Base-by-base conservation (phyloP, 352 stramenopile species). In the Phytophthora palmivora region DNA sequence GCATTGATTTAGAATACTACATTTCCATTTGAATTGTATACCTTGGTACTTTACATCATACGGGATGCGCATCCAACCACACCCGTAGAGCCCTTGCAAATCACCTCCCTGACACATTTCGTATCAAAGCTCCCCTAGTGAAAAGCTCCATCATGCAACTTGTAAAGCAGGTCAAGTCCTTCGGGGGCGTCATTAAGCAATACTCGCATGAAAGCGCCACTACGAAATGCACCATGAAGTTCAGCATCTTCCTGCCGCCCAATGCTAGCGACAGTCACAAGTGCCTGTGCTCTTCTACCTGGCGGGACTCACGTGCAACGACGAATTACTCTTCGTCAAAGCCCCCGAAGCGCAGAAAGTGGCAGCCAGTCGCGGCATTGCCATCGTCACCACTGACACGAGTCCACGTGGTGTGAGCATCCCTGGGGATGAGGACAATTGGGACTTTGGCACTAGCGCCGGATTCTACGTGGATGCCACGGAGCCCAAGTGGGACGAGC, bases 401-500 rank as follows among this genome's bases (percentile, higher is more conserved):
- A 94, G 84, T 72, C 97, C 97, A n/a, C 88, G 97, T 16, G 90
- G 91, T 30, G 83, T 95, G 22, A 84, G 79, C 46, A 88, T 97
- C 53, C 83, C 95, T 11, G 96, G 96, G 12, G 96, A 99, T 67
- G 91, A 98, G 22, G 96, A 99, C 54, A 73, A 61, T 39, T 99
- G 95, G 76, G 97, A 99, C 77, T 98, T 99, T 65, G 97, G 97
- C 32, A 95, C 92, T 14, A 96, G 89, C 32, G 97, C 97, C 19
- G 97, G 97, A 44, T 99, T 99, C 67, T 99, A 99, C 81, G 72
- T 99, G 6, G 88, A 99, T 82, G 97, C 97, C 6, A 99, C 96
- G 14, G 76, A 97, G 66, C 79, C 88, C 33, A 93, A 95, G 30
- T 99, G 94, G 84, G 65, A 82, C 39, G 69, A 80, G 22, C 82